These are phyloP conservation scores for Populus simonii DNA, from an alignment of 345 rosid genomes.

Conservation along the genomic window DNA sequence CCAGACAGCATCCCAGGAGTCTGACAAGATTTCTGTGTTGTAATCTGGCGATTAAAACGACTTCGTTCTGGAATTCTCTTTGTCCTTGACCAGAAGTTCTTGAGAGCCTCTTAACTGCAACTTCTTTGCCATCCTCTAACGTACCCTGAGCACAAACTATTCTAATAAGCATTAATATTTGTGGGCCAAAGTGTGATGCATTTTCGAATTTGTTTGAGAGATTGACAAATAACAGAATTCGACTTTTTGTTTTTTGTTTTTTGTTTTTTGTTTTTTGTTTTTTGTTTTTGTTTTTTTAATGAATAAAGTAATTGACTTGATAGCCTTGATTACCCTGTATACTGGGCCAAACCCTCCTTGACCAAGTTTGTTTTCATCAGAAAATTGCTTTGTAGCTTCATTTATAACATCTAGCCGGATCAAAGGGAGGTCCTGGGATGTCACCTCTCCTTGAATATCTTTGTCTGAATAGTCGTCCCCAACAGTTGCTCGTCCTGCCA, in stretches of 20 bases:
- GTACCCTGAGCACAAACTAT: slow-evolving; percentile 8
- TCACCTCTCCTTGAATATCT: slow-evolving; percentile 5
- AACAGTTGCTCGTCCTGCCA: too few relatives aligned
- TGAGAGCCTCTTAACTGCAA: slow-evolving; percentile 34
- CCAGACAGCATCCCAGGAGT: slow-evolving; percentile 23
- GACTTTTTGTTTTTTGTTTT: too few relatives aligned
- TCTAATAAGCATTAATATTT: neutral
- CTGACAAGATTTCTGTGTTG: slow-evolving; percentile 30
- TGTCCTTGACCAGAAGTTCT: slow-evolving; percentile 26
- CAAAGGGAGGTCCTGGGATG: slow-evolving; percentile 21
- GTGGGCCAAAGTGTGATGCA: too few relatives aligned
- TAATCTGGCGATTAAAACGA: slow-evolving; percentile 19
- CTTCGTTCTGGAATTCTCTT: slow-evolving; percentile 25
- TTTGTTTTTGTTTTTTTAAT: too few relatives aligned
- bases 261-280: too few relatives aligned
- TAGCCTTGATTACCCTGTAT: slow-evolving; percentile 31
- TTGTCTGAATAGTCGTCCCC: neutral
- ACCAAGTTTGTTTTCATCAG: slow-evolving; percentile 37
- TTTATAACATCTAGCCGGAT: slow-evolving; percentile 17
- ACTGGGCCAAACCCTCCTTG: slow-evolving; percentile 53
- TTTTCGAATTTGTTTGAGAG: too few relatives aligned
- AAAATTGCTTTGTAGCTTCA: slow-evolving; percentile 29
- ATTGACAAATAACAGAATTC: too few relatives aligned
- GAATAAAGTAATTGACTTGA: too few relatives aligned
- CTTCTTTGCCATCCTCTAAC: slow-evolving; percentile 19